phyloP scores from a whole-genome alignment of 1,284 basidiomycete genomes.

The Trametes polyzona region DNA sequence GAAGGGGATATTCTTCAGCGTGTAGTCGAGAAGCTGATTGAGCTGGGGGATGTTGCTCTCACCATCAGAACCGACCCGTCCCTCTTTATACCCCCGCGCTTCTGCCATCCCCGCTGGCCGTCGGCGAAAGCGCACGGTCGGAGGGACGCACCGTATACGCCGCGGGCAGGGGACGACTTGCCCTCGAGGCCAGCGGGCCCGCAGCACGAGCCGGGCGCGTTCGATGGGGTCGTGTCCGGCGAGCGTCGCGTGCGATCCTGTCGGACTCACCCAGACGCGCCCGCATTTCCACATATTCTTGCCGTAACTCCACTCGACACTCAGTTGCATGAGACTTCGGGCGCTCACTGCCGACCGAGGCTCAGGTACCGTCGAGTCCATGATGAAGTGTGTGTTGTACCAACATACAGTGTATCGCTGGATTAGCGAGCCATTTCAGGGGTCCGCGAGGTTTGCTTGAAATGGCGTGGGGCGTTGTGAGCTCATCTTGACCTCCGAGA shows the following conservation, averaged over 20 bases:
- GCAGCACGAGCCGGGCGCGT: not conserved
- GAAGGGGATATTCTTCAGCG: not conserved
- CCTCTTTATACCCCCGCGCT: not conserved
- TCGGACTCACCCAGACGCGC: not conserved
- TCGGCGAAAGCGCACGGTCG: not conserved
- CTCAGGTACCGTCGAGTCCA: too few species aligned
- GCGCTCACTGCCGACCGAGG: too few species aligned
- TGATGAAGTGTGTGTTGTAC: too few species aligned
- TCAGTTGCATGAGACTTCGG: too few species aligned
- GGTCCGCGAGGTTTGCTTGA: too few species aligned
- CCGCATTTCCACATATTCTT: too few species aligned
- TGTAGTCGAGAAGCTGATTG: not conserved
- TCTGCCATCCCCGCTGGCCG: not conserved
- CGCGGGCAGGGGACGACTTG: not conserved
- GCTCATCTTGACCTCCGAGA: too few species aligned
- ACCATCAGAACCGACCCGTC: not conserved
- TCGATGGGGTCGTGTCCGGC: not conserved
- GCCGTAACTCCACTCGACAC: too few species aligned
- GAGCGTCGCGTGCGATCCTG: not conserved
- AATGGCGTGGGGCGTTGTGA: too few species aligned
- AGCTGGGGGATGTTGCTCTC: not conserved
- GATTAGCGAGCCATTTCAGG: too few species aligned
- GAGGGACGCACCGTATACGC: not conserved
- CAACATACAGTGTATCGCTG: too few species aligned
- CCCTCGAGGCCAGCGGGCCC: not conserved